A percentile compares a stretch with the other conserved stretches of the same genome.
Evolutionary conservation across 1,284 basidiomycete genomes (phyloP).

Genomic region (Tylopilus sp.): DNA sequence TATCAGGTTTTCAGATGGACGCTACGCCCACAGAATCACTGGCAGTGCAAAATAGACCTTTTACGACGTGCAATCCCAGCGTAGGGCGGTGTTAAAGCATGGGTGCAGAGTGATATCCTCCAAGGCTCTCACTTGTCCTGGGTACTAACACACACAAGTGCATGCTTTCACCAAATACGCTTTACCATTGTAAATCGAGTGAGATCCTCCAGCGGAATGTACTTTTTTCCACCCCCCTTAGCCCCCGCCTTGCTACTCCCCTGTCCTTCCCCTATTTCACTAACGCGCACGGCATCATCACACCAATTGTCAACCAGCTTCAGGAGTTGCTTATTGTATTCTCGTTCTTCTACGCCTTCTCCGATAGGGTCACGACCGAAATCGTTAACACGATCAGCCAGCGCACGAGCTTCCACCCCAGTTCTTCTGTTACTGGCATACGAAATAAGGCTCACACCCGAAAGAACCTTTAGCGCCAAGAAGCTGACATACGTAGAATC

Average conservation of each 20-base stretch:
- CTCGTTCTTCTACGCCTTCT: conserved; percentile 81
- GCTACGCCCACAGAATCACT: no score
- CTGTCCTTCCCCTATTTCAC: conserved; percentile 62
- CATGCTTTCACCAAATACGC: conserved; percentile 66
- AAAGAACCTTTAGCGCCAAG: conserved; percentile 82
- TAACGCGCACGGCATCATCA: conserved; percentile 65
- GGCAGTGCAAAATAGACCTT: no score
- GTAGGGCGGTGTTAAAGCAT: no score
- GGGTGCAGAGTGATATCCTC: no score
- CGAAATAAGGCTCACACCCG: conserved; percentile 82
- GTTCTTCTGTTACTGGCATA: conserved; percentile 74
- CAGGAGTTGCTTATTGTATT: conserved; percentile 78
- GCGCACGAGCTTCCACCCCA: conserved; percentile 73
- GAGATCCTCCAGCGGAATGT: conserved; percentile 77
- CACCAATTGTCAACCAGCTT: conserved; percentile 61
- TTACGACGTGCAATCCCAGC: no score
- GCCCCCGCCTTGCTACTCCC: conserved; percentile 17
- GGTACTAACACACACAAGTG: no score
- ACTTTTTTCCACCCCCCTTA: conserved; percentile 48
- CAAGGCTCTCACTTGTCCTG: no score
- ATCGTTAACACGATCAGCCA: conserved; percentile 74
- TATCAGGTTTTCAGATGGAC: no score
- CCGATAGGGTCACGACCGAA: conserved; percentile 85
- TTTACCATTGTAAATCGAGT: conserved; percentile 94
- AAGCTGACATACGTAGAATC: conserved; percentile 43